Conservation (phyloP, 116 monocot species). For the Cymodocea nodosa region DNA sequence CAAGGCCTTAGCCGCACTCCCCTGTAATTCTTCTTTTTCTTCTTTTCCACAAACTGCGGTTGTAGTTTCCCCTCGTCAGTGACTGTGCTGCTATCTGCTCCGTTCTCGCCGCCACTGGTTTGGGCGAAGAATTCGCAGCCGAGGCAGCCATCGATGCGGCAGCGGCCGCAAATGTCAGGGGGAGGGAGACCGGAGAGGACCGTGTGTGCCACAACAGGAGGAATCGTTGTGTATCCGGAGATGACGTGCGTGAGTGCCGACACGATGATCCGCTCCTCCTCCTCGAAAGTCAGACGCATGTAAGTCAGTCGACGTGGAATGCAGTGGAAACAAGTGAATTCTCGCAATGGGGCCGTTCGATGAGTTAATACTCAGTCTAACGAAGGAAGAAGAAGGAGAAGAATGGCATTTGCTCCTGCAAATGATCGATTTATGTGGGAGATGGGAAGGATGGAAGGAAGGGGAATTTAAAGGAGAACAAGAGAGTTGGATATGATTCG, state of each 20-base stretch:
- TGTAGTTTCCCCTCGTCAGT: too few relatives aligned
- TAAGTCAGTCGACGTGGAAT: slow-evolving; percentile 6
- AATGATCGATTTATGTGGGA: too few relatives aligned
- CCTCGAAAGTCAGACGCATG: slow-evolving; percentile 21
- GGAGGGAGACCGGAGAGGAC: slow-evolving; percentile 1
- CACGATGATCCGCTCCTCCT: slow-evolving; percentile 31
- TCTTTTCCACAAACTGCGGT: not conserved
- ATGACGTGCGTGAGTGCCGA: slow-evolving; percentile 23
- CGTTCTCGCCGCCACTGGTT: too few relatives aligned
- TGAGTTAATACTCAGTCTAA: too few relatives aligned
- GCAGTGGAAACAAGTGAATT: not conserved
- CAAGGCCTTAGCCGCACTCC: slow-evolving; percentile 5
- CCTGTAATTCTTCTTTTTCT: slow-evolving; percentile 7
- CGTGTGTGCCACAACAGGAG: too few relatives aligned
- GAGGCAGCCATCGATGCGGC: slow-evolving; percentile 36
- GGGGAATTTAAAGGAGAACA: too few relatives aligned
- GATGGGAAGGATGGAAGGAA: too few relatives aligned
- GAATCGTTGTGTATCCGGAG: slow-evolving; percentile 4
- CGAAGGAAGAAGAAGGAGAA: too few relatives aligned
- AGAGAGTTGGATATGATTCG: too few relatives aligned
- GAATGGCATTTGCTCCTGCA: too few relatives aligned
- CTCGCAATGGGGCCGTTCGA: not conserved
- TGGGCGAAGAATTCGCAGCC: slow-evolving; percentile 25
- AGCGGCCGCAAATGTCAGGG: slow-evolving; percentile 29
- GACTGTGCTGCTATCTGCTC: too few relatives aligned